Conservation (phyloP, 192 early-diverging fungal species). For the Hyaloraphidium curvatum region DNA sequence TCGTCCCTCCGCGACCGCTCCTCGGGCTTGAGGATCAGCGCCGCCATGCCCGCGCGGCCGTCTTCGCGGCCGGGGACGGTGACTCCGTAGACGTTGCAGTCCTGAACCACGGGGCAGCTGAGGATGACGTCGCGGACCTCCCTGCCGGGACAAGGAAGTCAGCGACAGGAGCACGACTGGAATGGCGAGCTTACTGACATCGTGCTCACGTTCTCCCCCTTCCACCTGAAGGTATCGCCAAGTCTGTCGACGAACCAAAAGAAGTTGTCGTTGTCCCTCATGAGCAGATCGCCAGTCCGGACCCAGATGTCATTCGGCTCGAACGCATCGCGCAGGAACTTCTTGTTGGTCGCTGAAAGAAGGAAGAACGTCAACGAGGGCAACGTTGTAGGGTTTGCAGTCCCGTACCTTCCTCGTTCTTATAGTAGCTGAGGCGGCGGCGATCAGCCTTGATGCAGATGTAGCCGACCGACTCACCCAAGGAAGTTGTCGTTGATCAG, state of each 20-base stretch:
- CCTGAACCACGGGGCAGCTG: slow-evolving; percentile 22
- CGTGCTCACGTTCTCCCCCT: slow-evolving; percentile 33
- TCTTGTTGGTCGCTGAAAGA: slow-evolving; percentile 29
- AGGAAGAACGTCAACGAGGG: too few species aligned
- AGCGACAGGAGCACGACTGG: too few species aligned
- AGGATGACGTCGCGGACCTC: slow-evolving; percentile 40
- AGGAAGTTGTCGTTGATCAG: too few species aligned
- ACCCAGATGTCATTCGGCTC: slow-evolving; percentile 34
- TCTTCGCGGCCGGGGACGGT: slow-evolving; percentile 30
- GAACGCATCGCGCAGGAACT: slow-evolving; percentile 29
- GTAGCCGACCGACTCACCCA: too few species aligned
- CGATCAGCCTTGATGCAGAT: too few species aligned
- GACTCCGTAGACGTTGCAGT: slow-evolving; percentile 38
- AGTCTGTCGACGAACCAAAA: slow-evolving; percentile 46
- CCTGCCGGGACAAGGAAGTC: too few species aligned
- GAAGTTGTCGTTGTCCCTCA: slow-evolving; percentile 24
- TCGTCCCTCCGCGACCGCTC: too few species aligned
- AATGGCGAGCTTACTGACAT: too few species aligned
- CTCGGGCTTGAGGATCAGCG: slow-evolving; percentile 30
- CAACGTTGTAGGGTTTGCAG: too few species aligned
- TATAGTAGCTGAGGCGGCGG: too few species aligned
- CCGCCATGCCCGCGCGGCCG: slow-evolving; percentile 49
- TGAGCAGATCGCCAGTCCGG: slow-evolving; percentile 41
- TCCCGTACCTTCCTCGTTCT: slow-evolving; percentile 20
- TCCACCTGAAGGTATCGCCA: slow-evolving; percentile 55